Evolutionary conservation across 2,329 filamentous ascomycete species (phyloP).

Genomic region (Fusarium brachygibbosum): DNA sequence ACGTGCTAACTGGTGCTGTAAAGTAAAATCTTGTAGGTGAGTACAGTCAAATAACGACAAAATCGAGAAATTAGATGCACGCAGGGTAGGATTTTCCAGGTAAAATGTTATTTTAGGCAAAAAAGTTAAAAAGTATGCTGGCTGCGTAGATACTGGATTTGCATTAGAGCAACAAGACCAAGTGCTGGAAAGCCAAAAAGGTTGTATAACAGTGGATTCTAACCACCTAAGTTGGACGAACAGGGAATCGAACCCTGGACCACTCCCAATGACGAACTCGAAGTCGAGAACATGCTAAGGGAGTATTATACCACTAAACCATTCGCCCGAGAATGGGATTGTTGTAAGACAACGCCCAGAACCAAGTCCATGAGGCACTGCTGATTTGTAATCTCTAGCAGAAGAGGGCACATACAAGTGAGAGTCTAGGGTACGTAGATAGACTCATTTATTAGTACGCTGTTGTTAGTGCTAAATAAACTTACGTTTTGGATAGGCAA

Average conservation of each 20-base stretch:
- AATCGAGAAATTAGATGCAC: too few relatives aligned
- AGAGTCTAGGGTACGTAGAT: background rate
- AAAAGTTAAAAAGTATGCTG: too few relatives aligned
- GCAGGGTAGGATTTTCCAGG: too few relatives aligned
- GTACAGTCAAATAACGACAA: too few relatives aligned
- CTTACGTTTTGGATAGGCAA: background rate
- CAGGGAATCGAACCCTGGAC: constrained; percentile 40
- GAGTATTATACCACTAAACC: constrained; percentile 45
- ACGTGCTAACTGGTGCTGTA: too few relatives aligned
- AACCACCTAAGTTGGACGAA: constrained; percentile 36
- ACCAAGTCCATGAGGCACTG: constrained; percentile 6
- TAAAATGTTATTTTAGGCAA: too few relatives aligned
- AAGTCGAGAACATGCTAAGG: constrained; percentile 33
- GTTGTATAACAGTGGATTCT: constrained; percentile 12
- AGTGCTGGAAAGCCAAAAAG: constrained; percentile 6
- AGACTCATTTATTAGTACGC: too few relatives aligned
- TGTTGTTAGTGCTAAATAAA: background rate
- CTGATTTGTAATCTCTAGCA: background rate
- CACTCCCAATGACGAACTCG: constrained; percentile 25
- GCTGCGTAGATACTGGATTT: too few relatives aligned
- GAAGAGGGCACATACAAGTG: too few relatives aligned
- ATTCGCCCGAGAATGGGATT: constrained; percentile 34
- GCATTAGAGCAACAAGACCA: too few relatives aligned
- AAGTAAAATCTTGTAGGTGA: too few relatives aligned
- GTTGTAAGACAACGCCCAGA: background rate